Evolutionary conservation across 352 stramenopile genomes (phyloP), one percentile per base, ranked within the genome.

Genomic region (Pythium rishiriense): DNA sequence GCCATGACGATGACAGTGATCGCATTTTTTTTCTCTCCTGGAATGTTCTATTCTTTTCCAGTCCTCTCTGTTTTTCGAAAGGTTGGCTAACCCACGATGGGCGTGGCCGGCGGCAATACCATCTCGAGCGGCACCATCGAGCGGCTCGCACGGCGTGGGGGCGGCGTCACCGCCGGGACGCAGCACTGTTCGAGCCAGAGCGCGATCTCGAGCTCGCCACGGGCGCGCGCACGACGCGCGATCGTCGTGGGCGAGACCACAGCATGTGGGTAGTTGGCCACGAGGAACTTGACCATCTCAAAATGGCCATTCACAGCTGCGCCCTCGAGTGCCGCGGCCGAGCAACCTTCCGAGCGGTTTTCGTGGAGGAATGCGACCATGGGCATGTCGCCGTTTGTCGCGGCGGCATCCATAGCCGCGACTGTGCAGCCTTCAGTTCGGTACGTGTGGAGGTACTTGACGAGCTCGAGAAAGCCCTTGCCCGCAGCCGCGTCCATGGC

Each of bases 231-330:
- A 19, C 61, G 52, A 22, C 35, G 1, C 1, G 33, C 48, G 3
- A 49, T 46, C n/a, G 31, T 35, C 24, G 58, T 24, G 4, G 48
- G 39, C 37, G 39, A 51, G 28, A 17, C 50, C 22, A 43, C 37
- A n/a, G n/a, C n/a, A 17, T 78, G 63, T 1, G 58, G 37, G 39
- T 75, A 78, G 33, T 76, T 56, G 17, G 68, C 55, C n/a, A 60
- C 33, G 19, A 87, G 64, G 67, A 76, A 85, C 54, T 64, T 47
- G n/a, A 79, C 62, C 26, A 81, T 62, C 0, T 73, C 64, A 4
- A 70, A 55, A 26, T 82, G 75, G 5, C 78, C 74, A 31, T 68
- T 76, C 14, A 65, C 51, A 2, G 80, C 70, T 0, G 66, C 66
- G 26, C 60, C 42, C 37, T 73, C 70, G 14, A 74, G 41, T 2